phyloP scores from a whole-genome alignment of 1,284 basidiomycete species.

The Schizophyllum amplum region DNA sequence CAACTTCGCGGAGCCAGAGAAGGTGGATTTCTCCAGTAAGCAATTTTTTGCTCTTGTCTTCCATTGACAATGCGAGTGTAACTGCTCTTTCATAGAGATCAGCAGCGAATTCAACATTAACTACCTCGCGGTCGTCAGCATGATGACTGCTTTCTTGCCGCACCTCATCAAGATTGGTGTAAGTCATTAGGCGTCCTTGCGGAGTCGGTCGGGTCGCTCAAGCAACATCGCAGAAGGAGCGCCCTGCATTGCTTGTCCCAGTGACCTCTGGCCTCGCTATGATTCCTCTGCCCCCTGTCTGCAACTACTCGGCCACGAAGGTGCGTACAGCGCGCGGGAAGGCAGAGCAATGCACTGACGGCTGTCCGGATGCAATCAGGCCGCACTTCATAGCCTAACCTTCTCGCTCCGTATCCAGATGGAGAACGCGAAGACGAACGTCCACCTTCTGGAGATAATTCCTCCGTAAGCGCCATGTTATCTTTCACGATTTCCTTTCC shows the following conservation, averaged over 20 bases:
- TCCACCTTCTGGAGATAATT: conserved; percentile 51
- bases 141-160: conserved; percentile 44
- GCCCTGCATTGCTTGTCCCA: conserved; percentile 40
- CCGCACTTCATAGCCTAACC: conserved; percentile 50
- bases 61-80: background rate
- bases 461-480: conserved; percentile 44
- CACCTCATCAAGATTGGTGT: conserved; percentile 49
- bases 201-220: no score
- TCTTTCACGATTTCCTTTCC: background rate
- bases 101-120: conserved; percentile 46
- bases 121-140: conserved; percentile 43
- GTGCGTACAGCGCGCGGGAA: no score
- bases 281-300: conserved; percentile 31
- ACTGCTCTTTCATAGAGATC: conserved; percentile 26
- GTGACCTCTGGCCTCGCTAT: conserved; percentile 47
- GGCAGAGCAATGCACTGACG: no score
- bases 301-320: conserved; percentile 54
- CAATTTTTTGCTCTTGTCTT: conserved; percentile 16
- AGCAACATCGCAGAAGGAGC: conserved; percentile 28
- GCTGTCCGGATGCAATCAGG: no score
- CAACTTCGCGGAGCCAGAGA: conserved; percentile 27
- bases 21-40: conserved; percentile 13
- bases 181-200: conserved; percentile 14
- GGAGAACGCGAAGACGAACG: conserved; percentile 30
- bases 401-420: conserved; percentile 42